These are phyloP conservation scores for Hyaloscypha variabilis DNA, from an alignment of 495 filamentous ascomycete species.

Conservation along the genomic window DNA sequence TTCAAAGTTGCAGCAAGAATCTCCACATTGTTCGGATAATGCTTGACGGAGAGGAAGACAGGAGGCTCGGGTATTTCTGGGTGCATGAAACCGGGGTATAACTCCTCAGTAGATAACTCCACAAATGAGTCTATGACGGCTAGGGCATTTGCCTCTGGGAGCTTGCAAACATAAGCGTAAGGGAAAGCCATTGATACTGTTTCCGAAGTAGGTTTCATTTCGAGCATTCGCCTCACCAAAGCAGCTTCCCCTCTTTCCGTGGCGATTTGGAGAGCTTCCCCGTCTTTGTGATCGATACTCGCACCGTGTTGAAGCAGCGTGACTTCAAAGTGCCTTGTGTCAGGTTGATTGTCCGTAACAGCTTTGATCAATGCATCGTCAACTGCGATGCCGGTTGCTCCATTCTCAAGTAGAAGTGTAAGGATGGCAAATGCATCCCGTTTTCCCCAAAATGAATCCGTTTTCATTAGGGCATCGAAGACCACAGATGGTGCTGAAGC, in stretches of 20 bases:
- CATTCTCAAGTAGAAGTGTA: conserved; percentile 16
- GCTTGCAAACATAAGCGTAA: conserved; percentile 8
- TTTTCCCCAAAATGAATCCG: conserved; percentile 17
- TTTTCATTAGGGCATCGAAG: conserved; percentile 6
- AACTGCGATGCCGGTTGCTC: conserved; percentile 16
- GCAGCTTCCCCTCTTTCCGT: conserved; percentile 14
- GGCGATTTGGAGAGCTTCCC: conserved; percentile 20
- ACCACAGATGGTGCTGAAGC: conserved; percentile 8
- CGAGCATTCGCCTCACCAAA: conserved; percentile 17
- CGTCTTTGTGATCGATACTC: conserved; percentile 20
- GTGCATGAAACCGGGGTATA: conserved; percentile 16
- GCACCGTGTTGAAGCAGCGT: conserved; percentile 11
- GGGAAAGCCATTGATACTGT: conserved; percentile 17
- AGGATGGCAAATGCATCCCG: neutral
- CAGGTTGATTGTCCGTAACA: neutral
- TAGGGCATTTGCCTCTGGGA: conserved; percentile 6
- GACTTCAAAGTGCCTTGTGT: conserved; percentile 15
- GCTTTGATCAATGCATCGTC: conserved; percentile 21
- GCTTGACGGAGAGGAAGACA: conserved; percentile 15
- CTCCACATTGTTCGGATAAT: conserved; percentile 13
- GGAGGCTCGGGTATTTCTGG: conserved; percentile 18
- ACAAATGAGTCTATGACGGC: conserved; percentile 17
- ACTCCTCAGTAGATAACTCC: conserved; percentile 6
- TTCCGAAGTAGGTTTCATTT: neutral
- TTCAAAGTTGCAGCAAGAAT: conserved; percentile 17